These are phyloP conservation scores for Serendipita indica DNA, from an alignment of 768 basidiomycete species.

Conservation along the genomic window DNA sequence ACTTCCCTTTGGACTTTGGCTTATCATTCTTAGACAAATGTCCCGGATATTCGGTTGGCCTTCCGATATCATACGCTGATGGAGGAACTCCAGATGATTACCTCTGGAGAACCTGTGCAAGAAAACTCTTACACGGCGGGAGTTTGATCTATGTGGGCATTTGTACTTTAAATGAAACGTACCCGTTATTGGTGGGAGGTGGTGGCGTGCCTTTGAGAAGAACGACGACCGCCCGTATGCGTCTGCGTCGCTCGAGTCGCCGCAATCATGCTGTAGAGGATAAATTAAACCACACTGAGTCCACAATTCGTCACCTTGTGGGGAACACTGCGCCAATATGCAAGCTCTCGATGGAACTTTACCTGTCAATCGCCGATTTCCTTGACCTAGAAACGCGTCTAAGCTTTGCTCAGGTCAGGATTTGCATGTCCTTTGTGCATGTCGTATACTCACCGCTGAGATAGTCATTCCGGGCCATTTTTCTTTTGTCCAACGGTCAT, in stretches of 20 bases:
- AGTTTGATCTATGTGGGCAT: too few relatives aligned
- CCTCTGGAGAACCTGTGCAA: not conserved
- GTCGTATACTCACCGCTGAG: not conserved
- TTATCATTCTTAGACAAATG: conserved; percentile 63
- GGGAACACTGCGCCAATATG: too few relatives aligned
- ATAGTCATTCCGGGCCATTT: not conserved
- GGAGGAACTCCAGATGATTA: conserved; percentile 67
- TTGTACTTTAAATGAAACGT: too few relatives aligned
- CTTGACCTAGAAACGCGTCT: not conserved
- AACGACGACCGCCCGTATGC: too few relatives aligned
- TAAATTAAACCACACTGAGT: not conserved
- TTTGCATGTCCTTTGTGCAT: not conserved
- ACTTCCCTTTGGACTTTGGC: not conserved
- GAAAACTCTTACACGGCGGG: too few relatives aligned
- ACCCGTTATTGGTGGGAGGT: too few relatives aligned
- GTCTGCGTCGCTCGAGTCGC: too few relatives aligned
- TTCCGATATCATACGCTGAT: conserved; percentile 82
- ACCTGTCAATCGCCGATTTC: not conserved
- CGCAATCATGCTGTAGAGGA: too few relatives aligned
- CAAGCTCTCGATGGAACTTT: not conserved
- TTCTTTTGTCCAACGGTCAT: not conserved
- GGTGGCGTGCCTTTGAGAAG: too few relatives aligned
- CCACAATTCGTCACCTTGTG: too few relatives aligned
- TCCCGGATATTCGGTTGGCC: conserved; percentile 79
- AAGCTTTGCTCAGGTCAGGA: not conserved